A percentile compares a stretch with the other conserved stretches of the same genome.
Evolutionary conservation across 1,284 basidiomycete genomes (phyloP).

Genomic region (Inonotus hispidus): DNA sequence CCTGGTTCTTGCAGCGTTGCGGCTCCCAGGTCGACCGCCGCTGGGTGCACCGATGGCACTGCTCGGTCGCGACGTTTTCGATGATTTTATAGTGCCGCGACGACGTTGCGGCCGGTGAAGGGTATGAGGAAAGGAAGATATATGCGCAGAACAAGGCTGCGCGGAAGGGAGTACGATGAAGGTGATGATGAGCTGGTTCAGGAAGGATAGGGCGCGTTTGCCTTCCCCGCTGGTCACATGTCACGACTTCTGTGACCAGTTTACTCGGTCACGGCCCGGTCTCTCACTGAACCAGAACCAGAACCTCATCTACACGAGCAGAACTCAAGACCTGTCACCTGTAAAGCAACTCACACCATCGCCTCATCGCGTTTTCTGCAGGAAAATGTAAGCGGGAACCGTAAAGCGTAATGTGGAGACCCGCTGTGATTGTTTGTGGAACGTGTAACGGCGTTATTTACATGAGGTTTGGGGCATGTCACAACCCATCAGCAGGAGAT

Average conservation of each 20-base stretch:
- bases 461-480: too few species aligned
- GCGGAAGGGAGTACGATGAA: slow-evolving; percentile 6
- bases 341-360: too few species aligned
- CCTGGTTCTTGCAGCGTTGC: slow-evolving; percentile 16
- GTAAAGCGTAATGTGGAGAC: too few species aligned
- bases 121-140: neutral
- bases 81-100: slow-evolving; percentile 1
- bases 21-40: slow-evolving; percentile 18
- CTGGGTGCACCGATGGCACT: slow-evolving; percentile 16
- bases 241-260: neutral
- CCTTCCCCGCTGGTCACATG: neutral
- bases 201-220: neutral
- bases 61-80: slow-evolving; percentile 16
- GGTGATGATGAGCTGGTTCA: slow-evolving; percentile 10
- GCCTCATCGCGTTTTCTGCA: too few species aligned
- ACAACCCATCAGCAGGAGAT: too few species aligned
- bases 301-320: too few species aligned
- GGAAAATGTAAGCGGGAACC: too few species aligned
- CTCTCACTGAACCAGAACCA: too few species aligned
- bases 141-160: slow-evolving; percentile 12
- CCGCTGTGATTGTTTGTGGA: too few species aligned
- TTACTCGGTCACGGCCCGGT: neutral
- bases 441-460: too few species aligned
- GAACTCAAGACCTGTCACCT: too few species aligned
- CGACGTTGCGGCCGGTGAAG: neutral